These are phyloP conservation scores for Arthrobotrys sinensis DNA, from an alignment of 2,329 filamentous ascomycete genomes.

Conservation along the genomic window DNA sequence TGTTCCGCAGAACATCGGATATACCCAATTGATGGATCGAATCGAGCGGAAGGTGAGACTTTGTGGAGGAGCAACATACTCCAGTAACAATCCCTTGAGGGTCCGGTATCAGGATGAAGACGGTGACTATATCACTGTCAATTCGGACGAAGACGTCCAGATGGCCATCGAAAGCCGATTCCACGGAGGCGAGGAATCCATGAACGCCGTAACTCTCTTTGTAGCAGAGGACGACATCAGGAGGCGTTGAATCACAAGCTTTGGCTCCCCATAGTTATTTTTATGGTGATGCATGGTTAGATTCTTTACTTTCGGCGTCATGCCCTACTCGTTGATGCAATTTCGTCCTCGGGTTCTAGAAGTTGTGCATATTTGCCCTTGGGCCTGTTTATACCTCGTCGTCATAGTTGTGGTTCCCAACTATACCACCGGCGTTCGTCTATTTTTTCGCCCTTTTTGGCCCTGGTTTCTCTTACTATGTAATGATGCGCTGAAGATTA, in stretches of 20 bases:
- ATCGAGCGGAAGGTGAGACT: conserved; percentile 88
- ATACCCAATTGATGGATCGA: conserved; percentile 91
- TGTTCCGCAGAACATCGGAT: conserved; percentile 94
- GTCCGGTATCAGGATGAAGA: conserved; percentile 93
- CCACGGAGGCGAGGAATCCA: conserved; percentile 54
- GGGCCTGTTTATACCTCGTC: conserved; percentile 25
- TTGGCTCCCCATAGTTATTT: background rate
- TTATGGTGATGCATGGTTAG: background rate
- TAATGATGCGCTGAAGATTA: conserved; percentile 42
- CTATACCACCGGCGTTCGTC: conserved; percentile 24
- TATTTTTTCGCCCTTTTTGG: background rate
- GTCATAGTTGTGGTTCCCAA: conserved; percentile 19
- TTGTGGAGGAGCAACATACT: conserved; percentile 85
- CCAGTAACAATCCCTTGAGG: conserved; percentile 80
- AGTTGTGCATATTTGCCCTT: conserved; percentile 22
- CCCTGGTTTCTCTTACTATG: conserved; percentile 5
- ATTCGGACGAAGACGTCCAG: conserved; percentile 95
- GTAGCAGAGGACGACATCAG: conserved; percentile 35
- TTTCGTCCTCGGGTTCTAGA: conserved; percentile 24
- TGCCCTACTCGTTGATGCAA: background rate
- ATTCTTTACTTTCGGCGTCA: conserved; percentile 19
- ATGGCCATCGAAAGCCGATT: conserved; percentile 78
- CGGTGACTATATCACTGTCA: conserved; percentile 91
- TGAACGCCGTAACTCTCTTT: conserved; percentile 55
- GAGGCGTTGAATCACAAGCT: conserved; percentile 6